phyloP scores from a whole-genome alignment of 306 rosid species.

The Herpetospermum pedunculosum region DNA sequence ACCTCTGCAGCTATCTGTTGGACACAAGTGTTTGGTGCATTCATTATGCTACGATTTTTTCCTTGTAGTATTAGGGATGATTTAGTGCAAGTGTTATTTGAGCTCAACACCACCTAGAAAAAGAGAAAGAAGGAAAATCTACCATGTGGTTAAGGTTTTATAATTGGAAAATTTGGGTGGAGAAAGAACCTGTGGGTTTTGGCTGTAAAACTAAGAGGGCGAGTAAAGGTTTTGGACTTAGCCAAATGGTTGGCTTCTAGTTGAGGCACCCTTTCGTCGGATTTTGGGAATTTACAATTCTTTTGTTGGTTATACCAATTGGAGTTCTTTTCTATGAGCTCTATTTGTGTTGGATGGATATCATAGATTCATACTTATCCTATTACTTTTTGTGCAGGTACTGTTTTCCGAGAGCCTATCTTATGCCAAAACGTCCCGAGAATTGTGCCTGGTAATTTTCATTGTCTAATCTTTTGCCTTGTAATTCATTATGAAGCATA shows the following conservation, averaged over 20 bases:
- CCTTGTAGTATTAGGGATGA: background rate
- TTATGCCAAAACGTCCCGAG: conserved; percentile 71
- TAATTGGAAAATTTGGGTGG: background rate
- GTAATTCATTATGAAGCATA: conserved; percentile 12
- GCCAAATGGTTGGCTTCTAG: background rate
- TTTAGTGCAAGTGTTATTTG: background rate
- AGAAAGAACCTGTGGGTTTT: background rate
- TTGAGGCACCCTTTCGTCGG: background rate
- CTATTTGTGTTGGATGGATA: background rate
- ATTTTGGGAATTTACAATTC: background rate
- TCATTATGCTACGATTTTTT: background rate
- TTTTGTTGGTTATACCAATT: background rate
- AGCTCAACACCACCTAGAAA: background rate
- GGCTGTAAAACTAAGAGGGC: background rate
- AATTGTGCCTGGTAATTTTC: conserved; percentile 57
- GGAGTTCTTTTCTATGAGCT: background rate
- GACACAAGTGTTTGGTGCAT: background rate
- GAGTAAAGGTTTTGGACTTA: background rate
- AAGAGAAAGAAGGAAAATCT: background rate
- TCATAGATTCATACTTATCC: background rate
- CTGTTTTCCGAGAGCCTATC: conserved; percentile 96
- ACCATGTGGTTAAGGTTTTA: background rate
- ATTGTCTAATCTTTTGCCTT: conserved; percentile 9
- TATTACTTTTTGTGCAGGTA: conserved; percentile 34
- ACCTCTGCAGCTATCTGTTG: too few relatives aligned